Evolutionary conservation across 2,329 filamentous ascomycete species (phyloP), one percentile per base, ranked within the genome.

Genomic region (Fusarium sp.): DNA sequence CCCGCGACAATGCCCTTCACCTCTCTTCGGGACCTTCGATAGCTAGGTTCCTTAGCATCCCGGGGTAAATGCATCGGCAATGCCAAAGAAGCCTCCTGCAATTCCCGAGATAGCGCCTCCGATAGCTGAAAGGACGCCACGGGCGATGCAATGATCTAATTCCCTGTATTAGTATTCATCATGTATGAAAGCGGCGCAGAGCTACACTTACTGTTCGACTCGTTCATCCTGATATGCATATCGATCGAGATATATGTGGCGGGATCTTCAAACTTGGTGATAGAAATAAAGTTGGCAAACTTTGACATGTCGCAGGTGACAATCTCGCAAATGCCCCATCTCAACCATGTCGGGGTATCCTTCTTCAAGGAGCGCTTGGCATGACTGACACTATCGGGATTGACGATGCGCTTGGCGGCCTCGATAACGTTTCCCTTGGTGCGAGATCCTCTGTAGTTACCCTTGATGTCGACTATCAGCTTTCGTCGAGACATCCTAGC

Each of bases 351-450:
- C 2, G 42, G 3, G 14, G 9, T n/a, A 3, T 45, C 42, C 2
- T 2, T 0, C 20, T 45, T 45, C 7, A 23, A 4, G 21, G 20
- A 23, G 1, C 23, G 42, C 2, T n/a, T 23, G 0, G 42, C 21
- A 18, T 23, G 21, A 3, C 42, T 45, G 4, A 23, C 14, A 23
- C 21, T 45, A 4, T 45, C 42, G 6, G 16, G 42, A 12, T 45
- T 45, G 5, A 45, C 14, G 10, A 11, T 23, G 0, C 21, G 21
- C 11, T 45, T 45, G 3, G 23, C 42, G 1, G 42, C 42, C 42
- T 45, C 42, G 4, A 45, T 25, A 3, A 45, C 4, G 4, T 25
- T 5, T 3, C 42, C 42, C 16, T 45, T 45, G 10, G 16, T 45
- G 4, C 4, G 9, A 5, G 42, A 12, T 25, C 42, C 42, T 25